These are phyloP conservation scores for Candida neerlandica DNA, from an alignment of 1,139 yeast species.

Conservation along the genomic window DNA sequence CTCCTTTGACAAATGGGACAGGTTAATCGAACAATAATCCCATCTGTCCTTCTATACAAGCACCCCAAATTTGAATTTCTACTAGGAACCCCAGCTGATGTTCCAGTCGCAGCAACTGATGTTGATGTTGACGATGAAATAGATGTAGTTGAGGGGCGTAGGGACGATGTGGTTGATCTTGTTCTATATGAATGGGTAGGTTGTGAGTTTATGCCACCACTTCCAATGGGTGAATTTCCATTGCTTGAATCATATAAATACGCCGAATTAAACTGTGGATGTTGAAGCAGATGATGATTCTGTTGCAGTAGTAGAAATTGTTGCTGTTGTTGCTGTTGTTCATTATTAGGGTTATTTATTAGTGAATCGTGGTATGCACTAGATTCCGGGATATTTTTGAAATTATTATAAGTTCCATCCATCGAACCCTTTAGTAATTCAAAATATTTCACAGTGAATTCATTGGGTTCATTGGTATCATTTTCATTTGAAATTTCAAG, in stretches of 20 bases:
- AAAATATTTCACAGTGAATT: conserved; percentile 52
- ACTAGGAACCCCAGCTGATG: background rate
- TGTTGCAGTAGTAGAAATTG: background rate
- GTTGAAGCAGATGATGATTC: background rate
- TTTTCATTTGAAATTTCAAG: conserved; percentile 50
- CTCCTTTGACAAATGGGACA: conserved; percentile 70
- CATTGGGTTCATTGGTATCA: conserved; percentile 50
- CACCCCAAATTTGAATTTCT: conserved; percentile 48
- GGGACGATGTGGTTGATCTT: conserved; percentile 52
- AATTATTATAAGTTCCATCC: conserved; percentile 33
- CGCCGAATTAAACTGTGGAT: conserved; percentile 9
- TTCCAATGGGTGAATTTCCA: background rate
- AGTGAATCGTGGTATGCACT: too few relatives aligned
- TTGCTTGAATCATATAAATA: conserved; percentile 7
- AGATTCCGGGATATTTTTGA: conserved; percentile 16
- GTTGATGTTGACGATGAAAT: conserved; percentile 14
- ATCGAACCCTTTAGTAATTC: conserved; percentile 40
- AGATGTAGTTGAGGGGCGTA: conserved; percentile 37
- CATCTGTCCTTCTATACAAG: conserved; percentile 71
- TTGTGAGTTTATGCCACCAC: background rate
- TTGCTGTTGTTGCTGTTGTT: background rate
- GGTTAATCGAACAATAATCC: conserved; percentile 64
- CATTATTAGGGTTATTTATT: too few relatives aligned
- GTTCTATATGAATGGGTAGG: conserved; percentile 43
- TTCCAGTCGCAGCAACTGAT: too few relatives aligned